phyloP scores from a whole-genome alignment of 331 rosid species.

The Acacia pycnantha region DNA sequence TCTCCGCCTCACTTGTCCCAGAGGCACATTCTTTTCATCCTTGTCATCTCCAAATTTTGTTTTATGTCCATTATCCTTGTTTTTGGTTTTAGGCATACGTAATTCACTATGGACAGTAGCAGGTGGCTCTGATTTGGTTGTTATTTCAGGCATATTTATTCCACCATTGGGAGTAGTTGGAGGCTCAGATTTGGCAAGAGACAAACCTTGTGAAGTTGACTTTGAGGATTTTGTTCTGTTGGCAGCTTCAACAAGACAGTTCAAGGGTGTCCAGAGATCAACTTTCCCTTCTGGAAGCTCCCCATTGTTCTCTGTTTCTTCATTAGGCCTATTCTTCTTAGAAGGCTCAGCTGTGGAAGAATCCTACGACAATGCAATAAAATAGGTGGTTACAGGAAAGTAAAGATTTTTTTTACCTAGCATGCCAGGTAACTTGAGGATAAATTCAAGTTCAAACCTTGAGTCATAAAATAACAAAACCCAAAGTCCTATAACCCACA shows the following conservation, averaged over 20 bases:
- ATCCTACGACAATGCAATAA: slow-evolving; percentile 47
- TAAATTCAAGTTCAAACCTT: slow-evolving; percentile 1
- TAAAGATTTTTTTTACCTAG: background rate
- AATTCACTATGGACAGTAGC: slow-evolving; percentile 40
- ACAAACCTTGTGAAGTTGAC: slow-evolving; percentile 54
- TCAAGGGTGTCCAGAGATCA: slow-evolving; percentile 97
- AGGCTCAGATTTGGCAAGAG: slow-evolving; percentile 58
- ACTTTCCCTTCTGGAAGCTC: slow-evolving; percentile 73
- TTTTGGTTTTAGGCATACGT: slow-evolving; percentile 56
- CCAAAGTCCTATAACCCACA: slow-evolving; percentile 26
- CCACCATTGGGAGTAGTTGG: slow-evolving; percentile 46
- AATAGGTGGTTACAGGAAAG: slow-evolving; percentile 2
- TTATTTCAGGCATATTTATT: slow-evolving; percentile 42
- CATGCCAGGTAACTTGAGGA: background rate
- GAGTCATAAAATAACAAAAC: slow-evolving; percentile 9
- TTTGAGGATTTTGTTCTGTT: slow-evolving; percentile 91
- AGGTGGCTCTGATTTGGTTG: slow-evolving; percentile 47
- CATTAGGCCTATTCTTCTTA: slow-evolving; percentile 45
- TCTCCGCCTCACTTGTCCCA: slow-evolving; percentile 66
- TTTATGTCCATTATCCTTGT: slow-evolving; percentile 59
- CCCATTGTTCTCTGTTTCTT: slow-evolving; percentile 38
- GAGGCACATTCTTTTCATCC: slow-evolving; percentile 45
- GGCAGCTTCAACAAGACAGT: slow-evolving; percentile 98
- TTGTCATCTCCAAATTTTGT: slow-evolving; percentile 55
- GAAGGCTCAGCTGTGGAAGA: slow-evolving; percentile 59